Percentiles rank a stretch among this genome's conserved stretches.
Conservation (phyloP, 1,284 basidiomycete species). For the Apiotrichum porosum region DNA sequence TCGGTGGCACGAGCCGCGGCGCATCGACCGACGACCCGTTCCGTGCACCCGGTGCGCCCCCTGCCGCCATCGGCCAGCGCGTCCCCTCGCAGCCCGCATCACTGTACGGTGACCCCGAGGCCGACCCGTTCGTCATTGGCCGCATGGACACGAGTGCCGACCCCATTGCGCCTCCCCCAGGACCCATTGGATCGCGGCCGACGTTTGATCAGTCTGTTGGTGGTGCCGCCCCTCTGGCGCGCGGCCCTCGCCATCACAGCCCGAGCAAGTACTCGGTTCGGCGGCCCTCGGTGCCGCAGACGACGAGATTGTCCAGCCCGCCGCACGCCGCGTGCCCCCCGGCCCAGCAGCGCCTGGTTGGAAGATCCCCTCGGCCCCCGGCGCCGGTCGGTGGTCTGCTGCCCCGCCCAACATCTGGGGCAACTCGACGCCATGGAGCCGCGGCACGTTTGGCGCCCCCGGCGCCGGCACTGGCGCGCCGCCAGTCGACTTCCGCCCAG, state of each 20-base stretch:
- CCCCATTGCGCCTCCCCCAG: constrained; percentile 9
- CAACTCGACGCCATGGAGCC: not conserved
- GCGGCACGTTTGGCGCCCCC: not conserved
- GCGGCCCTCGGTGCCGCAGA: constrained; percentile 37
- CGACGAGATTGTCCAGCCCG: constrained; percentile 35
- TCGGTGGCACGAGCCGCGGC: constrained; percentile 3
- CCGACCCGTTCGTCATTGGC: constrained; percentile 1
- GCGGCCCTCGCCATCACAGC: constrained; percentile 22
- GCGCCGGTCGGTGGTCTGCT: constrained; percentile 34
- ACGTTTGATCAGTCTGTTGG: constrained; percentile 3
- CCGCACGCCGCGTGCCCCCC: constrained; percentile 20
- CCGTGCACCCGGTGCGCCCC: constrained; percentile 17
- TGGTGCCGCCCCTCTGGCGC: not conserved
- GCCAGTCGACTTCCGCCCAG: not conserved
- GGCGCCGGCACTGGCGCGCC: not conserved
- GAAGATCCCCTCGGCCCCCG: constrained; percentile 26
- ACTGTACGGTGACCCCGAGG: constrained; percentile 12
- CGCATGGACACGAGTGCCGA: constrained; percentile 1
- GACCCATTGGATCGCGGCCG: constrained; percentile 12
- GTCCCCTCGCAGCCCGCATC: constrained; percentile 9
- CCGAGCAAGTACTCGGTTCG: constrained; percentile 36
- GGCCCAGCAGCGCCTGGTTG: constrained; percentile 6
- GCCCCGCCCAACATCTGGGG: constrained; percentile 22
- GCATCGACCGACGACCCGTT: constrained; percentile 33
- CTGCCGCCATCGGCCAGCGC: constrained; percentile 32